phyloP scores from a whole-genome alignment of 148 eudicot genomes.

The Camellia granthamiana region DNA sequence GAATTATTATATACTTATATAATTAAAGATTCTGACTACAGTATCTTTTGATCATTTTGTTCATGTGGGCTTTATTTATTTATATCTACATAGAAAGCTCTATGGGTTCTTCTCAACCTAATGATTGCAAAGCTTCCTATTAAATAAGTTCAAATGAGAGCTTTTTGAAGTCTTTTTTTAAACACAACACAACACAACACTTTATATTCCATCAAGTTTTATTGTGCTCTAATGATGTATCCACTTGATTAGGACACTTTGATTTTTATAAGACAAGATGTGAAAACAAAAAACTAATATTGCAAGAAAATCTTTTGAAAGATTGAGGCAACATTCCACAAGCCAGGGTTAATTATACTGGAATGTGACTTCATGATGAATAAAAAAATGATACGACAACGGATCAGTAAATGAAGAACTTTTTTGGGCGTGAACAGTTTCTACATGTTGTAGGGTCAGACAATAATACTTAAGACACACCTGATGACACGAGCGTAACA shows the following conservation, averaged over 20 bases:
- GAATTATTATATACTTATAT: too few relatives aligned
- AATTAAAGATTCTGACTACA: too few relatives aligned
- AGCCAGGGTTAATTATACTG: not conserved
- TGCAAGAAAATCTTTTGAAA: not conserved
- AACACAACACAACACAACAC: not conserved
- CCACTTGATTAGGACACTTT: not conserved
- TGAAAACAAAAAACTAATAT: not conserved
- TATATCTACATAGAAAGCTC: not conserved
- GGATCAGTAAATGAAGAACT: too few relatives aligned
- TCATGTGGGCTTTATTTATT: too few relatives aligned
- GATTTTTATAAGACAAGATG: too few relatives aligned
- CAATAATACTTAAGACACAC: too few relatives aligned
- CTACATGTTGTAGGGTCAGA: too few relatives aligned
- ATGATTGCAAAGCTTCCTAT: not conserved
- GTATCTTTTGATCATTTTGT: too few relatives aligned
- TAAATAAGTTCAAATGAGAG: constrained; percentile 1
- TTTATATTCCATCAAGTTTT: constrained; percentile 3
- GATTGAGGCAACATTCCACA: not conserved
- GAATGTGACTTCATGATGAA: too few relatives aligned
- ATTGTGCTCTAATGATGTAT: not conserved
- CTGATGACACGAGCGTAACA: too few relatives aligned
- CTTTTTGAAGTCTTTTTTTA: not conserved
- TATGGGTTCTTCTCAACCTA: not conserved
- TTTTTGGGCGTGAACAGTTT: too few relatives aligned
- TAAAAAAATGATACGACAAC: too few relatives aligned